Evolutionary conservation across 2,329 filamentous ascomycete genomes (phyloP).

Genomic region (Ophiostoma tasmaniense): DNA sequence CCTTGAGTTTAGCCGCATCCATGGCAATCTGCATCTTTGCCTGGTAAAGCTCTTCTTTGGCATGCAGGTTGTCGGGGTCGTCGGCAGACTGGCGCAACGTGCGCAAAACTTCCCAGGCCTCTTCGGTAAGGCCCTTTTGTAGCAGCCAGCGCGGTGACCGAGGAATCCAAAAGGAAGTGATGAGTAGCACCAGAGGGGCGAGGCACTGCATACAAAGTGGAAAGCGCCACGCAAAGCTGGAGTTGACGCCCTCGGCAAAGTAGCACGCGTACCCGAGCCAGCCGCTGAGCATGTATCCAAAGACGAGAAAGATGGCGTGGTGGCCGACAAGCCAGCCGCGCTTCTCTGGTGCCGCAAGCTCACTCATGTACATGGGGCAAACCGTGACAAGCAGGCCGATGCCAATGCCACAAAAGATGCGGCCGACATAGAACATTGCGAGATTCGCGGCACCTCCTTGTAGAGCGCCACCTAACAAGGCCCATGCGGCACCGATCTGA

Average conservation of each 20-base stretch:
- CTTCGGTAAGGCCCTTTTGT: conserved; percentile 35
- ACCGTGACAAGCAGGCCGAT: conserved; percentile 36
- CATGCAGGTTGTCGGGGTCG: conserved; percentile 34
- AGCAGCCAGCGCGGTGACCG: conserved; percentile 43
- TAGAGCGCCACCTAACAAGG: conserved; percentile 38
- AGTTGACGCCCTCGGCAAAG: conserved; percentile 28
- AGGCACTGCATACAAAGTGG: conserved; percentile 35
- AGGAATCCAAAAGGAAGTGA: conserved; percentile 35
- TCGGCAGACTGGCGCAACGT: conserved; percentile 31
- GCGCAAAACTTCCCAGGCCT: conserved; percentile 37
- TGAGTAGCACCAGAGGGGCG: conserved; percentile 27
- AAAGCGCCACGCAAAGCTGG: conserved; percentile 38
- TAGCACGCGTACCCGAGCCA: conserved; percentile 40
- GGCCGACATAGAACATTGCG: conserved; percentile 36
- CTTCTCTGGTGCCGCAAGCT: conserved; percentile 32
- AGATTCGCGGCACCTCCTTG: conserved; percentile 38
- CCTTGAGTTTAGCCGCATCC: conserved; percentile 34
- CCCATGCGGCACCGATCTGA: conserved; percentile 36
- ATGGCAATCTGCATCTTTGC: conserved; percentile 37
- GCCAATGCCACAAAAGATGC: conserved; percentile 34
- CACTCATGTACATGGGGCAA: conserved; percentile 37
- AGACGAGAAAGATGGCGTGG: conserved; percentile 39
- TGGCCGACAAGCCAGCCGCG: conserved; percentile 39
- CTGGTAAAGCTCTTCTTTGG: conserved; percentile 40
- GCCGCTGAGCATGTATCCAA: conserved; percentile 37